phyloP scores from a whole-genome alignment of 225 moss, liverwort and hornwort species.

The Asterella californica region DNA sequence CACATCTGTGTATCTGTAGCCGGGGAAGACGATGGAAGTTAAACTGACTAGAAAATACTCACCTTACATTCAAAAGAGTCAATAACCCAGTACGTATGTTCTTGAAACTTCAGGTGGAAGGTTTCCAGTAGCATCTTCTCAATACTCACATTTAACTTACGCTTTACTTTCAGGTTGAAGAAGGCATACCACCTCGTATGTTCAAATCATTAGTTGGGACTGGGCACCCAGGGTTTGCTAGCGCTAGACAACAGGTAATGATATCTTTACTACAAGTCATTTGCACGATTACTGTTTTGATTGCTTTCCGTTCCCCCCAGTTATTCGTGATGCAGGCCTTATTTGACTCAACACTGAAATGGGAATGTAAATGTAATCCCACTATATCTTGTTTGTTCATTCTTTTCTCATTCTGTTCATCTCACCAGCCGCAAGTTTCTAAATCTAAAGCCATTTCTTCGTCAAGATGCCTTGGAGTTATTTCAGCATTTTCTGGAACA shows the following conservation, averaged over 20 bases:
- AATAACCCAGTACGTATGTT: too few species aligned
- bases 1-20: too few species aligned
- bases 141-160: too few species aligned
- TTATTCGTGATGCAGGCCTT: background rate
- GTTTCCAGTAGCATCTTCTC: background rate
- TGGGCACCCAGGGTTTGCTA: conserved; percentile 97
- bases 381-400: background rate
- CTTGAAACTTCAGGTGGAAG: too few species aligned
- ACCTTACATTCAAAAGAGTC: too few species aligned
- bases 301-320: background rate
- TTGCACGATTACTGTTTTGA: background rate
- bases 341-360: background rate
- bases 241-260: conserved; percentile 79
- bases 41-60: too few species aligned
- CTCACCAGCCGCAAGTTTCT: background rate
- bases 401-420: background rate
- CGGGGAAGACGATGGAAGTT: too few species aligned
- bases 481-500: conserved; percentile 95
- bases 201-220: conserved; percentile 95
- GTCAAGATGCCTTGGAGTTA: conserved; percentile 96
- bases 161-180: conserved; percentile 62
- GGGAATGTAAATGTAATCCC: background rate
- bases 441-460: background rate
- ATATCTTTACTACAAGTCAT: background rate
- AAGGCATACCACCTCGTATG: conserved; percentile 98